These are phyloP conservation scores for Gossypium arboreum DNA, from an alignment of 345 rosid genomes.

Conservation along the genomic window DNA sequence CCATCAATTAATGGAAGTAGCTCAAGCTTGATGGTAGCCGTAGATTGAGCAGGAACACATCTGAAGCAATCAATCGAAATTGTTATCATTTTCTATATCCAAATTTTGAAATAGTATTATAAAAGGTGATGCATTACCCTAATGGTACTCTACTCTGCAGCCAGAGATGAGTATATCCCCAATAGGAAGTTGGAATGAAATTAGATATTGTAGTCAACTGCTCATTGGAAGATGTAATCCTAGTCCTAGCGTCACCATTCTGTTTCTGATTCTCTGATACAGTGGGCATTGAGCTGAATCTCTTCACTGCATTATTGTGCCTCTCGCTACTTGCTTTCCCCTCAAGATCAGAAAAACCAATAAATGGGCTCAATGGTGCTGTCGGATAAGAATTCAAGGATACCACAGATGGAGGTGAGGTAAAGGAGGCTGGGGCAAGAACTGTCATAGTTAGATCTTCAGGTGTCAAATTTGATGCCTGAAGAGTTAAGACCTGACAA, in stretches of 20 bases:
- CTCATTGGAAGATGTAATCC: conserved; percentile 33
- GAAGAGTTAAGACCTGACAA: conserved; percentile 82
- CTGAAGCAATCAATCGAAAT: conserved; percentile 42
- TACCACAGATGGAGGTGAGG: conserved; percentile 77
- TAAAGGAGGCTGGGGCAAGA: conserved; percentile 89
- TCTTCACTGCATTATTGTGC: conserved; percentile 15
- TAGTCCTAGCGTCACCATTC: conserved; percentile 31
- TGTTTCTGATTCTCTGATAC: conserved; percentile 32
- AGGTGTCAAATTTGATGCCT: conserved; percentile 90
- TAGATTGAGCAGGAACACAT: conserved; percentile 83
- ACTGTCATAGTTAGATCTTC: conserved; percentile 87
- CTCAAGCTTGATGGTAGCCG: conserved; percentile 85
- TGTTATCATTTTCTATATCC: conserved; percentile 14
- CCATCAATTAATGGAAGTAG: conserved; percentile 98
- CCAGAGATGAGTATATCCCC: conserved; percentile 88
- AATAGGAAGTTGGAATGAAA: conserved; percentile 61
- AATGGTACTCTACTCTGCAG: conserved; percentile 97
- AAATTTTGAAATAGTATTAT: conserved; percentile 15
- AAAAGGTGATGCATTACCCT: conserved; percentile 50
- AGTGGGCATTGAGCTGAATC: conserved; percentile 27
- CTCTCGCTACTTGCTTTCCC: conserved; percentile 37
- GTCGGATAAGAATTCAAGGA: conserved; percentile 75
- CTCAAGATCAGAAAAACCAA: conserved; percentile 55
- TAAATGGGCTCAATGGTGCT: conserved; percentile 57
- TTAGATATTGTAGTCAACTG: conserved; percentile 52